phyloP scores from a whole-genome alignment of 208 protist genomes.

The Trypanosoma lewisi region DNA sequence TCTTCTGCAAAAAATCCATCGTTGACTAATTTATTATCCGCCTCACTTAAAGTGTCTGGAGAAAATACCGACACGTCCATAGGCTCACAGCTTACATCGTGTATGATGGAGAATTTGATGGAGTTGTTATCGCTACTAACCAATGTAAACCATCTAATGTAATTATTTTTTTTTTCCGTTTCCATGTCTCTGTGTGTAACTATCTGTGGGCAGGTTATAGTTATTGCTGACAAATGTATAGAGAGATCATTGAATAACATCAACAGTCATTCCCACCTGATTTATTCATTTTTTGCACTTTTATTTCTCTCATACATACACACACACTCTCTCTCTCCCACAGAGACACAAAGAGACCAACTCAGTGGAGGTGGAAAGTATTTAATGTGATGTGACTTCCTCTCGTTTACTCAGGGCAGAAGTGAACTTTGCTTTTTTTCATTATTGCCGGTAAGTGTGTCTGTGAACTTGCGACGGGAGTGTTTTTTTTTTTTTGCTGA shows the following conservation, averaged over 20 bases:
- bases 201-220: background rate
- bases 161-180: background rate
- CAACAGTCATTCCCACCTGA: no score
- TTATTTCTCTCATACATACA: no score
- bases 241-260: no score
- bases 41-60: background rate
- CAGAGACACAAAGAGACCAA: no score
- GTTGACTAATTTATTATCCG: background rate
- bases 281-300: no score
- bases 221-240: background rate
- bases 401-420: no score
- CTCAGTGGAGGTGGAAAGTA: no score
- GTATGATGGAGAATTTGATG: conserved; percentile 4
- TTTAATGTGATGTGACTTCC: no score
- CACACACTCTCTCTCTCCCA: no score
- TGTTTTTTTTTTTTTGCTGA: background rate
- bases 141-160: conserved; percentile 6
- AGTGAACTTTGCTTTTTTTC: background rate
- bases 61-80: background rate
- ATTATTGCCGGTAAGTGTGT: no score
- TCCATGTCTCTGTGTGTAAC: background rate
- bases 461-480: background rate
- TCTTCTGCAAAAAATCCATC: conserved; percentile 9
- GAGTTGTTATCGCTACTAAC: conserved; percentile 7
- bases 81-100: conserved; percentile 2